Evolutionary conservation across 1,284 basidiomycete genomes (phyloP).

Genomic region (Apiotrichum gracile): DNA sequence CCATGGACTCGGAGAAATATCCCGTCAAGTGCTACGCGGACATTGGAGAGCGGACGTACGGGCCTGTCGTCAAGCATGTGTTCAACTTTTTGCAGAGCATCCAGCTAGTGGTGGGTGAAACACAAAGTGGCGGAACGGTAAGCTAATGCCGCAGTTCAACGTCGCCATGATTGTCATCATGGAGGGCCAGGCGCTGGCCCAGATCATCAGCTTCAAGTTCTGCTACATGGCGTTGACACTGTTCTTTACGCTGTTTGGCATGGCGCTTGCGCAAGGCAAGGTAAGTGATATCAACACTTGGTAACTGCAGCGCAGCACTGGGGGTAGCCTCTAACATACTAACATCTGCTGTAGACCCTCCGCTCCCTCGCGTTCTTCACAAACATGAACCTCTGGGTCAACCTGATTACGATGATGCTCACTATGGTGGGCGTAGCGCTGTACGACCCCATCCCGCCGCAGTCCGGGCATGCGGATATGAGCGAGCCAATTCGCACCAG

Average conservation of each 20-base stretch:
- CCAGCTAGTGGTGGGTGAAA: conserved; percentile 5
- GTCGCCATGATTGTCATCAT: conserved; percentile 8
- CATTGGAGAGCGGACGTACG: conserved; percentile 9
- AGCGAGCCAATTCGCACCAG: conserved; percentile 51
- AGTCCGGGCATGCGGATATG: conserved; percentile 40
- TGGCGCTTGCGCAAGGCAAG: conserved; percentile 3
- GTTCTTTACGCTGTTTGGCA: conserved; percentile 1
- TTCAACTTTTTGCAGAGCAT: conserved; percentile 15
- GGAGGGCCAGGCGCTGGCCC: conserved; percentile 3
- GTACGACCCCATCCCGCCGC: conserved; percentile 46
- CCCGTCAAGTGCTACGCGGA: conserved; percentile 11
- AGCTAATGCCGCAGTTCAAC: conserved; percentile 1
- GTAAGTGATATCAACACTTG: not conserved
- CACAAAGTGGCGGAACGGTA: not conserved
- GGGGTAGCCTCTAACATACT: not conserved
- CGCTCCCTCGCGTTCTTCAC: conserved; percentile 5
- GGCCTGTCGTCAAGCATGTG: conserved; percentile 1
- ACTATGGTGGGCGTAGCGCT: conserved; percentile 2
- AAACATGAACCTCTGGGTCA: conserved; percentile 9
- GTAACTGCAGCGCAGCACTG: not conserved
- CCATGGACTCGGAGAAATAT: conserved; percentile 9
- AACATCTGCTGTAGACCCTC: not conserved
- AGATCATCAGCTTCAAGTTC: conserved; percentile 8
- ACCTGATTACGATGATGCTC: conserved; percentile 4
- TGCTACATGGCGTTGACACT: conserved; percentile 8